A percentile compares a stretch with the other conserved stretches of the same genome.
Conservation (phyloP, 441 rosid genomes). For the Gossypium trilobum region DNA sequence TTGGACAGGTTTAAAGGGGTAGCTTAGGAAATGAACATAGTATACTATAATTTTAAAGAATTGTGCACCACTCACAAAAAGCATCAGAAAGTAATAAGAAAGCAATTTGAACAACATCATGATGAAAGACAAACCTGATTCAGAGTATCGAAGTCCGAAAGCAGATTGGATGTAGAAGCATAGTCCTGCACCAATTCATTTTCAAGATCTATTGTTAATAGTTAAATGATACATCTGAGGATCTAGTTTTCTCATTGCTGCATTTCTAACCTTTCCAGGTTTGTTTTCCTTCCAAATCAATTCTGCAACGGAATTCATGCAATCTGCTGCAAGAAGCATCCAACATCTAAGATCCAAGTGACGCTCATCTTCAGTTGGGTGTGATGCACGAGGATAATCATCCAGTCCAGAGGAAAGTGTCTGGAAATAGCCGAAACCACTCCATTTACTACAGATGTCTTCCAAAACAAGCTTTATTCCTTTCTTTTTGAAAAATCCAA, state of each 20-base stretch:
- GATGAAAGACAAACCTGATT: conserved; percentile 55
- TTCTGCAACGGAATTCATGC: conserved; percentile 65
- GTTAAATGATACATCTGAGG: not conserved
- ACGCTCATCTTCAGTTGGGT: conserved; percentile 82
- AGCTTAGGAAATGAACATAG: too few species aligned
- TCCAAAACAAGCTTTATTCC: not conserved
- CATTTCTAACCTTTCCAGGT: conserved; percentile 46
- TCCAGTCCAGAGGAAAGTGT: conserved; percentile 89
- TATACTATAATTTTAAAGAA: not conserved
- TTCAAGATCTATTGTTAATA: conserved; percentile 18
- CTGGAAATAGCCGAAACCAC: conserved; percentile 38
- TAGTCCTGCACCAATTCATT: conserved; percentile 53
- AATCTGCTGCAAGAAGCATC: conserved; percentile 98
- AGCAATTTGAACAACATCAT: not conserved
- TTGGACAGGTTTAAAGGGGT: too few species aligned
- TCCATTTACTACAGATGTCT: conserved; percentile 13
- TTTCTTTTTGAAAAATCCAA: not conserved
- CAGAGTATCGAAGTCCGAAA: conserved; percentile 66
- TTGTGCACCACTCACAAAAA: not conserved
- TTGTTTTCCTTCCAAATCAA: conserved; percentile 41
- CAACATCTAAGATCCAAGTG: conserved; percentile 98
- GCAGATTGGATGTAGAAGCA: conserved; percentile 56
- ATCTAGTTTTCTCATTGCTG: not conserved
- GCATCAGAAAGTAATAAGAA: not conserved
- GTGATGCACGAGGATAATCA: conserved; percentile 98